These are phyloP conservation scores for Typha latifolia DNA, from an alignment of 176 grass and related monocot species.

Conservation along the genomic window DNA sequence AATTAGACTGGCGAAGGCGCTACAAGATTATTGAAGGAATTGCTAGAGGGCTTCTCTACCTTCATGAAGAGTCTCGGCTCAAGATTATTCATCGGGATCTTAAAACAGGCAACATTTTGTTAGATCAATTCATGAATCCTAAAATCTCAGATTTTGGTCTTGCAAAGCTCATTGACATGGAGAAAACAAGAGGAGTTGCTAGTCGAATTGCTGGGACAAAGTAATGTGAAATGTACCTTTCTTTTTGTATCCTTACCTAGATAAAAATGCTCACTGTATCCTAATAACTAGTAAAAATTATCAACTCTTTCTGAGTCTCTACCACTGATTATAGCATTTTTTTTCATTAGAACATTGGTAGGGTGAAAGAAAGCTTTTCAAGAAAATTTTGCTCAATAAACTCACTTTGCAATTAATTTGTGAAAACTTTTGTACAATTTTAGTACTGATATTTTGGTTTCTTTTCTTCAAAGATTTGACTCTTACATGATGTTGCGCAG, in stretches of 20 bases:
- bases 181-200: neutral
- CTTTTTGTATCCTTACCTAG: neutral
- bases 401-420: too few species aligned
- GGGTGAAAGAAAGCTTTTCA: too few species aligned
- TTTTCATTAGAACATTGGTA: too few species aligned
- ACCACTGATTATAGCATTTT: neutral
- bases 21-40: conserved; percentile 11
- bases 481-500: neutral
- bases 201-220: neutral
- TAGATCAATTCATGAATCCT: conserved; percentile 7
- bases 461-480: neutral
- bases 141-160: conserved; percentile 10
- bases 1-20: neutral
- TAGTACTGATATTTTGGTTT: too few species aligned
- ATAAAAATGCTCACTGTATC: too few species aligned
- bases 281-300: too few species aligned
- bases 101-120: conserved; percentile 2
- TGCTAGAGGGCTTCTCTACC: conserved; percentile 11
- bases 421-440: too few species aligned
- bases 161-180: conserved; percentile 3
- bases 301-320: too few species aligned
- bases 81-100: conserved; percentile 10
- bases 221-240: neutral
- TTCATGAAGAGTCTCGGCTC: conserved; percentile 5
- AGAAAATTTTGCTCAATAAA: too few species aligned